phyloP scores from a whole-genome alignment of 139 green algal species.

The Coelastrella sp. region DNA sequence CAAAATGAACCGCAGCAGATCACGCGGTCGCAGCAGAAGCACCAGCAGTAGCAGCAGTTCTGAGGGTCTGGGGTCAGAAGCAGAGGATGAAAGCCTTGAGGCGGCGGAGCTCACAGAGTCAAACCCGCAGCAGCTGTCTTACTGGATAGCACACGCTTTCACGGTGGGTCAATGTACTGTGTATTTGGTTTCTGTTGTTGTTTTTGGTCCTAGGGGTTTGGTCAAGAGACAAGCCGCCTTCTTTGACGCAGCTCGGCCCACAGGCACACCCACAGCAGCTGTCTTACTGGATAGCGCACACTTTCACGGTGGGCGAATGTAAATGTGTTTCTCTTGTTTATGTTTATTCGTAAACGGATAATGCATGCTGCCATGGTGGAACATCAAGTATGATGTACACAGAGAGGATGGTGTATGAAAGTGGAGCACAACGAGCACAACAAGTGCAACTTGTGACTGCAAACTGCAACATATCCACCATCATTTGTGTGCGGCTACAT shows the following conservation, averaged over 20 bases:
- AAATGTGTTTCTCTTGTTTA: neutral
- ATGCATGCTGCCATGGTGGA: conserved; percentile 54
- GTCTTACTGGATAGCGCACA: conserved; percentile 71
- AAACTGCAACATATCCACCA: too few relatives aligned
- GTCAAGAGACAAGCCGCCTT: neutral
- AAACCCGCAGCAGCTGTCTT: conserved; percentile 61
- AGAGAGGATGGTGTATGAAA: too few relatives aligned
- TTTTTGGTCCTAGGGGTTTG: neutral
- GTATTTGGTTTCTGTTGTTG: neutral
- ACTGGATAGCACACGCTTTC: conserved; percentile 71
- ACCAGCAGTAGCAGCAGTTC: neutral
- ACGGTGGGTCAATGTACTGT: neutral
- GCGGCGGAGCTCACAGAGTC: conserved; percentile 63
- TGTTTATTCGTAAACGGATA: conserved; percentile 49
- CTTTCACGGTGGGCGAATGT: conserved; percentile 49
- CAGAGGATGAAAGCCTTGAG: conserved; percentile 55
- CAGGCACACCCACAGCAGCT: conserved; percentile 55
- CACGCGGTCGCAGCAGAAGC: neutral
- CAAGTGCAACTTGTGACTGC: too few relatives aligned
- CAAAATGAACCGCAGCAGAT: conserved; percentile 57
- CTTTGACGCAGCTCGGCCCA: conserved; percentile 68
- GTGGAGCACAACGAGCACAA: too few relatives aligned
- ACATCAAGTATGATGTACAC: too few relatives aligned
- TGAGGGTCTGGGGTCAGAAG: neutral
- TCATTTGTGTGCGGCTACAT: too few relatives aligned